Evolutionary conservation across 257 asterid species (phyloP).

Genomic region (Nicotiana tomentosiformis): DNA sequence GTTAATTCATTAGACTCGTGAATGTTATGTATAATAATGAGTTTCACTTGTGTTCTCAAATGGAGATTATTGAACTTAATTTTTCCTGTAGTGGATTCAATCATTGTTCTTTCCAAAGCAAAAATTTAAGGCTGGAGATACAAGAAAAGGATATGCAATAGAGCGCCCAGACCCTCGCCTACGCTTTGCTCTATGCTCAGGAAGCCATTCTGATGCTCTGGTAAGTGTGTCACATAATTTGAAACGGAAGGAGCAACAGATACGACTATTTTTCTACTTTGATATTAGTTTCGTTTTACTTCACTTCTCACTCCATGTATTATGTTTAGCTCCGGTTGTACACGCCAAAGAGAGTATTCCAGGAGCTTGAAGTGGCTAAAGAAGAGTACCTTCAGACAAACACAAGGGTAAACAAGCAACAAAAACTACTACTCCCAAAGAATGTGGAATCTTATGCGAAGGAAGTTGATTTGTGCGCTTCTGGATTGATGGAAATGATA

Average conservation of each 20-base stretch:
- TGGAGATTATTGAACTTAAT: conserved; percentile 12
- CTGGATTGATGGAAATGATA: conserved; percentile 48
- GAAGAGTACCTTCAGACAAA: conserved; percentile 81
- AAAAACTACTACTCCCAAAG: conserved; percentile 59
- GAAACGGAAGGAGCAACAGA: too few species aligned
- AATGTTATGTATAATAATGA: neutral
- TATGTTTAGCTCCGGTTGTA: conserved; percentile 60
- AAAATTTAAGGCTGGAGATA: conserved; percentile 52
- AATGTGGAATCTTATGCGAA: conserved; percentile 58
- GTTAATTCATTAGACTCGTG: neutral
- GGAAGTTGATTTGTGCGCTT: conserved; percentile 48
- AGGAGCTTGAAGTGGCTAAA: conserved; percentile 87
- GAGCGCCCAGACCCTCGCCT: conserved; percentile 67
- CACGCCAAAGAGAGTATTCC: conserved; percentile 57
- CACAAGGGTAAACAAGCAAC: conserved; percentile 51
- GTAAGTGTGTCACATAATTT: conserved; percentile 18
- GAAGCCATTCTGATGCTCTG: conserved; percentile 81
- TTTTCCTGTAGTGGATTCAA: conserved; percentile 65
- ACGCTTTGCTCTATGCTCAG: conserved; percentile 74
- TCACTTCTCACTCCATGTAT: neutral
- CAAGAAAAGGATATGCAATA: conserved; percentile 40
- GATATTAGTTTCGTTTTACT: neutral
- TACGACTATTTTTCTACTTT: neutral
- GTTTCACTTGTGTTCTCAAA: neutral
- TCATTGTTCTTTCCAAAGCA: conserved; percentile 58